These are phyloP conservation scores for Conringia planisiliqua DNA, from an alignment of 345 rosid genomes.

Conservation along the genomic window DNA sequence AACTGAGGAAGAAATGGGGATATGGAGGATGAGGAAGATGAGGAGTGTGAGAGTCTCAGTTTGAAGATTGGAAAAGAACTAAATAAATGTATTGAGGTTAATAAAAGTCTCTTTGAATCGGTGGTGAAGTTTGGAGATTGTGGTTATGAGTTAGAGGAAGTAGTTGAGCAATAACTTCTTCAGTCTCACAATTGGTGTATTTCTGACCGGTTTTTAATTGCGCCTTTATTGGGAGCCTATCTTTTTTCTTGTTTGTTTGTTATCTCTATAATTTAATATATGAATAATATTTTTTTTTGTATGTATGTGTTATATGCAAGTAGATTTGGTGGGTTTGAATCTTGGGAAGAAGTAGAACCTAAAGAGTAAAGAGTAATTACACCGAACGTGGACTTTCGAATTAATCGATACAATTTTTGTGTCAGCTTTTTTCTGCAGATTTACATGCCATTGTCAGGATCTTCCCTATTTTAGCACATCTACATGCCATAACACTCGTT, in stretches of 20 bases:
- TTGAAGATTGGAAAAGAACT: slow-evolving; percentile 7
- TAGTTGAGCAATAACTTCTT: slow-evolving; percentile 36
- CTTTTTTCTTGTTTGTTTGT: not conserved
- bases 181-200: slow-evolving; percentile 22
- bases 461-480: too few species aligned
- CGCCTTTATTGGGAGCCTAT: slow-evolving; percentile 27
- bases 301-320: not conserved
- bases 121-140: slow-evolving; percentile 33
- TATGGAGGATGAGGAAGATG: not conserved
- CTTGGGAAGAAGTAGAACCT: not conserved
- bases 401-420: not conserved
- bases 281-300: too few species aligned
- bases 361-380: slow-evolving; percentile 7
- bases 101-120: slow-evolving; percentile 23
- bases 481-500: too few species aligned
- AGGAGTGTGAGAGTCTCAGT: slow-evolving; percentile 12
- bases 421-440: too few species aligned
- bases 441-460: too few species aligned
- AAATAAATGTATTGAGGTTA: slow-evolving; percentile 16
- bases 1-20: not conserved
- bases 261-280: not conserved
- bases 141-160: slow-evolving; percentile 38
- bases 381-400: slow-evolving; percentile 11
- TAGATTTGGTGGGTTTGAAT: slow-evolving; percentile 31
- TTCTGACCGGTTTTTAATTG: slow-evolving; percentile 33